These are phyloP conservation scores for Pseudocercospora fijiensis DNA, from an alignment of 2,329 filamentous ascomycete species.

Conservation along the genomic window DNA sequence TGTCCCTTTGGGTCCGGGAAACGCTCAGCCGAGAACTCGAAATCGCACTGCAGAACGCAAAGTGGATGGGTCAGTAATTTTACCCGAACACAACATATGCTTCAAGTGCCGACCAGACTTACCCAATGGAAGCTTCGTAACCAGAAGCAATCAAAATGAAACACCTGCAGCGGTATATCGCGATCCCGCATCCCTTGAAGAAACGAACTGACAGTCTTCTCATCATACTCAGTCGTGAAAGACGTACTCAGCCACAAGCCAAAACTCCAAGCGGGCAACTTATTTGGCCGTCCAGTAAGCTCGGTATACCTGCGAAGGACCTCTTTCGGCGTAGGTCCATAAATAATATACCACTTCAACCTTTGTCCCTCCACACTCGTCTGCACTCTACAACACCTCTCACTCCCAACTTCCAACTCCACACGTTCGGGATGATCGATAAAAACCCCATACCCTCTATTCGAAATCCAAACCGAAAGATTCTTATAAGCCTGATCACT, in stretches of 20 bases:
- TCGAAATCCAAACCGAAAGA: slow-evolving; percentile 67
- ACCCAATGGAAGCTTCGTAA: slow-evolving; percentile 68
- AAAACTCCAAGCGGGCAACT: slow-evolving; percentile 71
- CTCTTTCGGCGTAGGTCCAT: slow-evolving; percentile 69
- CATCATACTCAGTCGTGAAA: slow-evolving; percentile 72
- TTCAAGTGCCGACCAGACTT: too few species aligned
- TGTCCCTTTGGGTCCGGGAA: slow-evolving; percentile 68
- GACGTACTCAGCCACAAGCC: slow-evolving; percentile 75
- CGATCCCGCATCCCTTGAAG: slow-evolving; percentile 67
- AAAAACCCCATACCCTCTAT: slow-evolving; percentile 73
- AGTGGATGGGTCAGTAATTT: too few species aligned
- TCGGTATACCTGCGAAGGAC: slow-evolving; percentile 66
- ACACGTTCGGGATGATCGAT: slow-evolving; percentile 69
- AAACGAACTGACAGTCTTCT: slow-evolving; percentile 65
- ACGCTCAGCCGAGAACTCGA: slow-evolving; percentile 65
- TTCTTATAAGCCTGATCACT: slow-evolving; percentile 73
- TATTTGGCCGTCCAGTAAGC: slow-evolving; percentile 64
- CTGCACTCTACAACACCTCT: slow-evolving; percentile 69
- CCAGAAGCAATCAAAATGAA: slow-evolving; percentile 79
- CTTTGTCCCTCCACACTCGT: slow-evolving; percentile 67
- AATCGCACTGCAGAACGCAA: slow-evolving; percentile 57
- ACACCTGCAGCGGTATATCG: slow-evolving; percentile 66
- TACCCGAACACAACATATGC: too few species aligned
- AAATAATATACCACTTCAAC: slow-evolving; percentile 72
- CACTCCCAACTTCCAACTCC: slow-evolving; percentile 71